Conservation (phyloP, 805 yeast genomes). For the Nakazawaea anatomiae region DNA sequence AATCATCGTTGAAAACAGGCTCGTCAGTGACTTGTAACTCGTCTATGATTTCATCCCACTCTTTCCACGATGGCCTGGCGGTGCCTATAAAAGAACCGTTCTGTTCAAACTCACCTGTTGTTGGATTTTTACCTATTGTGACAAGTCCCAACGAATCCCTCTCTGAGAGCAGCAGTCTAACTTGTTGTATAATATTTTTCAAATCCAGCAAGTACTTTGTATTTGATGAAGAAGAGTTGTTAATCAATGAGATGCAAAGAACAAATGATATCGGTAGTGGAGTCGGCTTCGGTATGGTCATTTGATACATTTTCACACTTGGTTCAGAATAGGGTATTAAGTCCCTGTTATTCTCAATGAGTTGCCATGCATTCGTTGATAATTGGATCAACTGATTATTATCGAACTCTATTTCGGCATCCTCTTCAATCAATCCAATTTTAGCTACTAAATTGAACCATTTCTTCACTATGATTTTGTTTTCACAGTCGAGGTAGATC, state of each 20-base stretch:
- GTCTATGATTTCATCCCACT: constrained; percentile 7
- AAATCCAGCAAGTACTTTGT: background rate
- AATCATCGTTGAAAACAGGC: background rate
- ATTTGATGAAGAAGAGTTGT: background rate
- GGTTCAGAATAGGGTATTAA: constrained; percentile 2
- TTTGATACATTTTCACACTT: background rate
- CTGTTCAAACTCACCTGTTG: background rate
- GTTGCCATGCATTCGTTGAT: constrained; percentile 8
- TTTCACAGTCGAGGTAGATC: background rate
- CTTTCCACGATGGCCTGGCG: constrained; percentile 3
- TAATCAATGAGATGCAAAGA: constrained; percentile 1
- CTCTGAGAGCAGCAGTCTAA: background rate
- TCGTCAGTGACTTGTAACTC: background rate
- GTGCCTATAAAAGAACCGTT: constrained; percentile 6
- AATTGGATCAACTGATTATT: constrained; percentile 3
- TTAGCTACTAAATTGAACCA: constrained; percentile 5
- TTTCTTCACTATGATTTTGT: constrained; percentile 4
- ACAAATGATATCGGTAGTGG: constrained; percentile 1
- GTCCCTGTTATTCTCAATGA: background rate
- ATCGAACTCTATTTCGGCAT: constrained; percentile 1
- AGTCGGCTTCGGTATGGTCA: constrained; percentile 2
- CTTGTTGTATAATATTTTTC: background rate
- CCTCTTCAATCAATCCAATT: background rate
- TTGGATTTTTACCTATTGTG: constrained; percentile 6
- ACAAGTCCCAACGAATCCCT: constrained; percentile 9